Evolutionary conservation across 192 early-diverging fungal species (phyloP), one percentile per base, ranked within the genome.

Genomic region (Chytriomyces sp.): DNA sequence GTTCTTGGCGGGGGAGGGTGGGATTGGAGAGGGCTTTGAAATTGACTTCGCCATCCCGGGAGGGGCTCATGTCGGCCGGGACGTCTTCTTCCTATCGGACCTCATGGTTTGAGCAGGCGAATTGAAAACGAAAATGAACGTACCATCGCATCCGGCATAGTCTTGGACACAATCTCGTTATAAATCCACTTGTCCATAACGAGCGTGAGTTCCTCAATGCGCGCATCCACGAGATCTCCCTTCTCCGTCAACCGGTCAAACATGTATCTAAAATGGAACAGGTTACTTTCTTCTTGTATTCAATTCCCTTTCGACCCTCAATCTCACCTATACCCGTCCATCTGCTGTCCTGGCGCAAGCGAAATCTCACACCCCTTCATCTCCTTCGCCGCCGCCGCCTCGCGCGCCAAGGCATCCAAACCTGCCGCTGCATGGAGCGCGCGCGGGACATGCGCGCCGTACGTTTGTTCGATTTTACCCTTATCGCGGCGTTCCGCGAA

Each of bases 181-280:
- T 37, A 39, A 39, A 81, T 57, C 30, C 63, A 38, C 5, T 81
- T 52, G 17, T 70, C 70, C 31, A 89, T 77, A 4, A 84, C 33
- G 55, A 77, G 72, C 25, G 79, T 78, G 65, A 92, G 76, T 25
- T 77, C 64, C 34, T 91, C 82, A 58, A 92, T 90, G n/a, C 82
- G 78, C 0, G 75, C 78, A 61, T 82, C 75, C 22, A 79, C 78
- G 76, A 82, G 77, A 59, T 89, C 87, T 0, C 84, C 89, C 58
- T 85, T 89, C 33, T 89, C 88, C 1, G 79, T 81, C 12, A 93
- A 78, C 53, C 88, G 87, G 58, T 92, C 90, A 76, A 88, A 91
- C 92, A 94, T 92, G 77, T 92, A 94, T 52, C 64, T 65, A 31
- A 17, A 61, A 4, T 5, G 17, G 59, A 32, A 37, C 17, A 30